Evolutionary conservation across 495 filamentous ascomycete species (phyloP), one percentile per base, ranked within the genome.

Genomic region (Aspergillus incahuasiensis): DNA sequence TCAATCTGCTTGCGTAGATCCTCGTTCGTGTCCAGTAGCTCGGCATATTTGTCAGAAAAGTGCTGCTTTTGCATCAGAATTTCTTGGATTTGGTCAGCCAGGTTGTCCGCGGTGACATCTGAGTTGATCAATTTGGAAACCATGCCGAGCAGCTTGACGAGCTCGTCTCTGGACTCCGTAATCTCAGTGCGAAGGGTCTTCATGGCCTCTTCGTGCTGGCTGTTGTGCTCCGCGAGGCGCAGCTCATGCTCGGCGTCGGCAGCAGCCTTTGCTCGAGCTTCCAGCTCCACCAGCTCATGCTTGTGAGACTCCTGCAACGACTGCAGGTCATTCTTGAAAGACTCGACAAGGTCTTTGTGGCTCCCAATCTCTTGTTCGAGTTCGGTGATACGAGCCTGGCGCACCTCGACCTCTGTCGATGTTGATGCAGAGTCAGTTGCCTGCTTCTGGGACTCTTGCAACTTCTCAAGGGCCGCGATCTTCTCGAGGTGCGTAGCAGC

Each of bases 141-240:
- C 47, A 70, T 70, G 34, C 68, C 61, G 28, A 85, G 68, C 20
- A 91, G 71, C 53, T 82, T 84, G 42, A 79, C 79, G 50, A 92
- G 72, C 49, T 90, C 84, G 50, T 85, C 78, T 47, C 87, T 83
- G 32, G 88, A 86, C 56, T 86, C 85, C 5, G 78, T 66, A 44
- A 91, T 83, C 16, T 95, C 87, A 30, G 76, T 74, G 64, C 91
- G 79, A 40, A 96, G 74, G 13, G 77, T 57, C 48, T 79, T 70
- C 60, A 90, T 74, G 12, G 79, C 75, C 54, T 79, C 73, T 19
- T 86, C 77, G 61, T 91, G 83, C 56, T 85, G 77, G 9, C 71
- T 69, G 42, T 79, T 68, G 58, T 75, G 74, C 45, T 76, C 76
- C 11, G 68, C 54, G 18, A 82, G 67, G 19, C 66, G 72, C 52